Evolutionary conservation across 176 grass and related monocot genomes (phyloP).

Genomic region (Oryza officinalis): DNA sequence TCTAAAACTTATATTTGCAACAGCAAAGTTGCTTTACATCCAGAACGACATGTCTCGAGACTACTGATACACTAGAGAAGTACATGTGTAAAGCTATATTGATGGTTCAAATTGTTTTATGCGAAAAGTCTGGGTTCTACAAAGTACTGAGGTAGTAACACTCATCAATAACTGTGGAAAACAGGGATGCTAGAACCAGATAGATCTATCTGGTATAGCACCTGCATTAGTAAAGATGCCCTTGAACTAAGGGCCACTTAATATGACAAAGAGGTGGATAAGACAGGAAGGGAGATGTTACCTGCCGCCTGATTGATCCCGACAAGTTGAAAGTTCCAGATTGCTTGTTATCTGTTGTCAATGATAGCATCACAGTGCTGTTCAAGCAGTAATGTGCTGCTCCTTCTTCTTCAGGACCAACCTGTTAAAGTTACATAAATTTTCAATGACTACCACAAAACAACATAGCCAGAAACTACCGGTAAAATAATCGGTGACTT

Average conservation of each 20-base stretch:
- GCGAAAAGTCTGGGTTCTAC: neutral
- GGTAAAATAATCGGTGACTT: neutral
- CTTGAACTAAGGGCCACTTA: slow-evolving; percentile 14
- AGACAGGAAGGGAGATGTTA: slow-evolving; percentile 22
- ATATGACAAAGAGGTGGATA: neutral
- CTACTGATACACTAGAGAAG: slow-evolving; percentile 6
- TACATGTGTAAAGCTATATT: neutral
- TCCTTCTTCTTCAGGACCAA: slow-evolving; percentile 70
- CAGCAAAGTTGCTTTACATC: neutral
- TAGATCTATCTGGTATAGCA: neutral
- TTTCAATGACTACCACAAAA: slow-evolving; percentile 22
- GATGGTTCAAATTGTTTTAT: neutral
- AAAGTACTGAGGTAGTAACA: neutral
- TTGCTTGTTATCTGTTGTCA: slow-evolving; percentile 79
- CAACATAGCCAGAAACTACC: slow-evolving; percentile 16
- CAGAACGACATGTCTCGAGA: neutral
- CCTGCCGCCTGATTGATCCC: slow-evolving; percentile 97
- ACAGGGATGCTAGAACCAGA: slow-evolving; percentile 3
- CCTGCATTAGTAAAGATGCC: neutral
- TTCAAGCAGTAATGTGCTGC: slow-evolving; percentile 87
- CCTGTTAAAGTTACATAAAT: slow-evolving; percentile 42
- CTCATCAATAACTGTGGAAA: neutral
- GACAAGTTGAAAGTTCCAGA: slow-evolving; percentile 91
- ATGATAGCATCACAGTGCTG: slow-evolving; percentile 90
- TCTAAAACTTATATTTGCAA: neutral